These are phyloP conservation scores for Lactarius hengduanensis DNA, from an alignment of 768 basidiomycete genomes.

Conservation along the genomic window DNA sequence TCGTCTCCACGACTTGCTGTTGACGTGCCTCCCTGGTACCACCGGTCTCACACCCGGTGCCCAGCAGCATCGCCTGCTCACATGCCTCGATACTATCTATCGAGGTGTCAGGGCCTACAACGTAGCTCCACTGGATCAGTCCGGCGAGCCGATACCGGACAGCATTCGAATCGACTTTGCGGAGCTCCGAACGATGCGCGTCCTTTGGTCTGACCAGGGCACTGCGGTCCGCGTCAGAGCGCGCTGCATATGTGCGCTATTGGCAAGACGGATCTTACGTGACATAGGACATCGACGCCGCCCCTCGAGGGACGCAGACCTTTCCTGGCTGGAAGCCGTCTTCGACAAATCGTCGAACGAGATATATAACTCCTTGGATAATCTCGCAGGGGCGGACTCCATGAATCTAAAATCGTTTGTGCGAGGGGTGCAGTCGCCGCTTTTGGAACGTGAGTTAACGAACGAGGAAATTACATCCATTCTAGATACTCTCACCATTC, in stretches of 20 bases:
- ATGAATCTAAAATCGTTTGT: background rate
- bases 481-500: background rate
- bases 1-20: background rate
- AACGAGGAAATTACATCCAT: background rate
- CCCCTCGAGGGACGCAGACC: background rate
- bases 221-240: background rate
- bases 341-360: background rate
- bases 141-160: background rate
- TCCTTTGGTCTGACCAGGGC: background rate
- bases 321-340: background rate
- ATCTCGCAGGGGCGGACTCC: background rate
- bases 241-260: background rate
- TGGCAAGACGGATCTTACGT: background rate
- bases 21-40: slow-evolving; percentile 3
- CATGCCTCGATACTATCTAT: background rate
- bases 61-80: background rate
- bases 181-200: background rate
- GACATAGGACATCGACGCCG: background rate
- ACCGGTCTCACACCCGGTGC: background rate
- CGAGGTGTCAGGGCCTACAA: background rate
- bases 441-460: background rate
- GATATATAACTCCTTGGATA: background rate
- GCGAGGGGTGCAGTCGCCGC: background rate
- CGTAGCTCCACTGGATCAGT: background rate
- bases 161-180: background rate